These are phyloP conservation scores for Chaetomium sp. DNA, from an alignment of 2,329 filamentous ascomycete genomes.

Conservation along the genomic window DNA sequence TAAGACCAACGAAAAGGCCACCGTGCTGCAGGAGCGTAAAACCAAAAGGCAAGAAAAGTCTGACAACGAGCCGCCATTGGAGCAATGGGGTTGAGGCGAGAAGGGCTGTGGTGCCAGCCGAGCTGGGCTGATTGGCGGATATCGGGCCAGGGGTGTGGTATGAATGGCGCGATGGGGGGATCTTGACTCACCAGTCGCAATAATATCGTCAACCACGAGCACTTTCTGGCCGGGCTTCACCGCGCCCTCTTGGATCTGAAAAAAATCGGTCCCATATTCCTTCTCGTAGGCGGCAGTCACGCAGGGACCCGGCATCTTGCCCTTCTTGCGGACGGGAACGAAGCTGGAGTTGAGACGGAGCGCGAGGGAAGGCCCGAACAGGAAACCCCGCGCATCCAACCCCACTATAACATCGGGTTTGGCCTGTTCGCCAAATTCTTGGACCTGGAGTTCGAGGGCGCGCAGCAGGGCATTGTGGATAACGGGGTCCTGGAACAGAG, in stretches of 20 bases:
- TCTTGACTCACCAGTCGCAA: conserved; percentile 77
- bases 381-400: conserved; percentile 87
- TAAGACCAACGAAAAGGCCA: neutral
- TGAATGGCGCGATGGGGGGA: conserved; percentile 10
- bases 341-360: conserved; percentile 77
- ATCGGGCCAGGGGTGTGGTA: neutral
- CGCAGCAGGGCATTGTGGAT: conserved; percentile 72
- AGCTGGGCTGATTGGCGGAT: conserved; percentile 11
- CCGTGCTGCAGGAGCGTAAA: neutral
- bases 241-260: conserved; percentile 88
- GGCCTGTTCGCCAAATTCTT: conserved; percentile 40
- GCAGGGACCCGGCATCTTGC: conserved; percentile 88
- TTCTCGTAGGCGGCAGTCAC: conserved; percentile 84
- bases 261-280: conserved; percentile 92
- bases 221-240: conserved; percentile 84
- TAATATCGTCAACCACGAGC: conserved; percentile 93
- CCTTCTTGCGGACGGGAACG: conserved; percentile 88
- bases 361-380: conserved; percentile 88
- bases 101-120: conserved; percentile 9
- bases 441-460: conserved; percentile 78
- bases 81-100: conserved; percentile 9
- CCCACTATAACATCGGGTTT: conserved; percentile 88
- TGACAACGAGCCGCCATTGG: neutral
- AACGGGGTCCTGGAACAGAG: conserved; percentile 74
- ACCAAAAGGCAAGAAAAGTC: neutral